Conservation (phyloP, 2,329 filamentous ascomycete genomes). For the Penicillium sclerotigenum region DNA sequence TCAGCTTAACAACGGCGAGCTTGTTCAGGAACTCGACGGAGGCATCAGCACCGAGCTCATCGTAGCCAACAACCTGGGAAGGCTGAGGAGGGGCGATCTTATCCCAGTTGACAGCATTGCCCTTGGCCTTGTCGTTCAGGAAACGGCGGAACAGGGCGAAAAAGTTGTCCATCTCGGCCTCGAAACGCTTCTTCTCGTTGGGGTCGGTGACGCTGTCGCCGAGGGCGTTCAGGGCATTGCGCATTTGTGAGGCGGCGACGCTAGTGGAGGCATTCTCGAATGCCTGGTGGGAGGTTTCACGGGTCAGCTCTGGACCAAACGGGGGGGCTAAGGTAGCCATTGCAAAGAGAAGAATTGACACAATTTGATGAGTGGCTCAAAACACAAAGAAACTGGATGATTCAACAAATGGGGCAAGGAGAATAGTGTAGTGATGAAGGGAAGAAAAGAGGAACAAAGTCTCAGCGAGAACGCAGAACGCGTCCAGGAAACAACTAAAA, state of each 20-base stretch:
- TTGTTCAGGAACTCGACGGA: slow-evolving; percentile 95
- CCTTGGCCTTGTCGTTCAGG: slow-evolving; percentile 98
- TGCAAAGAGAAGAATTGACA: background rate
- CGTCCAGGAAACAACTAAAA: background rate
- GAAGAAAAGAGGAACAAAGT: background rate
- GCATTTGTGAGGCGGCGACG: slow-evolving; percentile 97
- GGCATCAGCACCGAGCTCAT: slow-evolving; percentile 81
- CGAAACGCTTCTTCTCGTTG: slow-evolving; percentile 73
- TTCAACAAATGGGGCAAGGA: background rate
- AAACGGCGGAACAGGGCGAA: slow-evolving; percentile 98
- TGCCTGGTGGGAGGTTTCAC: slow-evolving; percentile 58
- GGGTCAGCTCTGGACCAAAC: slow-evolving; percentile 6
- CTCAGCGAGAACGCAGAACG: too few relatives aligned
- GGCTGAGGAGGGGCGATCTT: slow-evolving; percentile 91
- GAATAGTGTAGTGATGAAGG: background rate
- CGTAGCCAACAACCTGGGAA: slow-evolving; percentile 93
- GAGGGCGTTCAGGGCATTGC: slow-evolving; percentile 91
- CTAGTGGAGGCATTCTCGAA: slow-evolving; percentile 99
- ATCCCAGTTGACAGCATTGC: slow-evolving; percentile 93
- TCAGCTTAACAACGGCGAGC: slow-evolving; percentile 97
- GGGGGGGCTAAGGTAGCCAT: slow-evolving; percentile 2
- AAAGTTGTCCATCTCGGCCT: slow-evolving; percentile 99
- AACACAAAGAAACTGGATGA: background rate
- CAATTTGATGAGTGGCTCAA: background rate
- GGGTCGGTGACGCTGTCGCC: slow-evolving; percentile 84